phyloP scores from a whole-genome alignment of 371 early-diverging fungal genomes.

The Rhizopus delemar region DNA sequence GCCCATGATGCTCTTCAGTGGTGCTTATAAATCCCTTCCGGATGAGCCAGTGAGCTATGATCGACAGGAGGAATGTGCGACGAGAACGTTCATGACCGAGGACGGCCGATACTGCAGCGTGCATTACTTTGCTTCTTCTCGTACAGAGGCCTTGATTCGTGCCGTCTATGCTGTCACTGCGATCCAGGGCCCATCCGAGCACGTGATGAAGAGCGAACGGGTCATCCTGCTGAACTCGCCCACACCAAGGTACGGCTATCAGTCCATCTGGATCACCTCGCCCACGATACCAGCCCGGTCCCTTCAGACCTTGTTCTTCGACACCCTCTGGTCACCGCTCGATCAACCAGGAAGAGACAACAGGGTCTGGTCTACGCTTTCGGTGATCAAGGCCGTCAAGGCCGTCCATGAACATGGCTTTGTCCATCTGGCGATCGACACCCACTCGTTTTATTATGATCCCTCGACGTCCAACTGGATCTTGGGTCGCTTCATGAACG shows the following conservation, averaged over 20 bases:
- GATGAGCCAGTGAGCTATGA: slow-evolving; percentile 11
- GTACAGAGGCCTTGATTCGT: slow-evolving; percentile 15
- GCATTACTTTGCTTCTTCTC: slow-evolving; percentile 22
- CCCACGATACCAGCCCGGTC: slow-evolving; percentile 22
- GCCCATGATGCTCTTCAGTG: slow-evolving; percentile 18
- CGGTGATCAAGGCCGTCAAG: slow-evolving; percentile 16
- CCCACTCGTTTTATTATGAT: slow-evolving; percentile 19
- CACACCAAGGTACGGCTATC: slow-evolving; percentile 19
- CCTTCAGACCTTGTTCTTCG: slow-evolving; percentile 9
- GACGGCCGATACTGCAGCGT: slow-evolving; percentile 15
- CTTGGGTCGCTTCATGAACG: slow-evolving; percentile 15
- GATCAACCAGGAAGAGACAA: slow-evolving; percentile 14
- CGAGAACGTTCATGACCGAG: slow-evolving; percentile 17
- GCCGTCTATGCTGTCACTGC: slow-evolving; percentile 16
- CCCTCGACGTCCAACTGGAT: slow-evolving; percentile 21
- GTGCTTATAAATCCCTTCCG: slow-evolving; percentile 9
- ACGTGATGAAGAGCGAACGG: slow-evolving; percentile 14
- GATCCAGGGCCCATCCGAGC: not conserved
- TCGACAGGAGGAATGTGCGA: slow-evolving; percentile 7
- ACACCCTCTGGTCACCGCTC: slow-evolving; percentile 5
- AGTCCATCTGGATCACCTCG: slow-evolving; percentile 30
- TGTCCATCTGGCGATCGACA: slow-evolving; percentile 21
- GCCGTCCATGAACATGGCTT: slow-evolving; percentile 14
- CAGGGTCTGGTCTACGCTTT: slow-evolving; percentile 22
- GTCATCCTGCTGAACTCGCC: slow-evolving; percentile 21